These are phyloP conservation scores for Xenoacremonium recifei DNA, from an alignment of 2,329 filamentous ascomycete genomes.

Conservation along the genomic window DNA sequence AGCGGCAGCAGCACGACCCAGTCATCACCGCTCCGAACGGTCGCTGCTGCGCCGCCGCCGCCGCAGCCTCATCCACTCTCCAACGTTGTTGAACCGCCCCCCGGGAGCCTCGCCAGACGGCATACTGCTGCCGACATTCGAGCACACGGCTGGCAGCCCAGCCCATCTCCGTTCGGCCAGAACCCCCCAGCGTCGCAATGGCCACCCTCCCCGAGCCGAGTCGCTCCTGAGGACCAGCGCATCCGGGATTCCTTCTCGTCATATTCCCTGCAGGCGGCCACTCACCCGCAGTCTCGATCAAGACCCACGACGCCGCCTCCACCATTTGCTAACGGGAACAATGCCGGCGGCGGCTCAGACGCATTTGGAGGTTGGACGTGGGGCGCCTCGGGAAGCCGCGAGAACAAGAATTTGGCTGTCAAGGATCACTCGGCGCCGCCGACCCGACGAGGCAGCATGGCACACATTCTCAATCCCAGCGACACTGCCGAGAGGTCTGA, in stretches of 20 bases:
- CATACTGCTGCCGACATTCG: slow-evolving; percentile 97
- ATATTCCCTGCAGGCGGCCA: slow-evolving; percentile 48
- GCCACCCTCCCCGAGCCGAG: slow-evolving; percentile 54
- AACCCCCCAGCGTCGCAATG: slow-evolving; percentile 52
- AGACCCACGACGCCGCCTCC: slow-evolving; percentile 54
- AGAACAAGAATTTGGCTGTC: slow-evolving; percentile 49
- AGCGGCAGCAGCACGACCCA: slow-evolving; percentile 62
- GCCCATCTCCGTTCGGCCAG: slow-evolving; percentile 62
- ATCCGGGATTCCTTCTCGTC: slow-evolving; percentile 56
- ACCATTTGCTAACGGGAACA: slow-evolving; percentile 46
- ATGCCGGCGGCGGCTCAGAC: slow-evolving; percentile 36
- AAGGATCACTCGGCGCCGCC: slow-evolving; percentile 57
- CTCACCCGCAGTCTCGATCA: slow-evolving; percentile 45
- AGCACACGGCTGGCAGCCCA: slow-evolving; percentile 73
- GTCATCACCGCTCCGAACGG: slow-evolving; percentile 72
- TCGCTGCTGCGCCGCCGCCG: slow-evolving; percentile 61
- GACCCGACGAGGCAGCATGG: slow-evolving; percentile 59
- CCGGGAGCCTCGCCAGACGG: slow-evolving; percentile 71
- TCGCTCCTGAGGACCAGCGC: slow-evolving; percentile 51
- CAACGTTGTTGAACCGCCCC: slow-evolving; percentile 59
- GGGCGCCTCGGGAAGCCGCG: slow-evolving; percentile 47
- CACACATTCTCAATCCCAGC: slow-evolving; percentile 61
- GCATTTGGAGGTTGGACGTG: slow-evolving; percentile 57
- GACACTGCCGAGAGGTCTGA: slow-evolving; percentile 55
- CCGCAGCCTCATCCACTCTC: slow-evolving; percentile 65